A percentile compares a stretch with the other conserved stretches of the same genome.
These are phyloP conservation scores for Phytophthora colocasiae DNA, from an alignment of 352 stramenopile genomes.

Conservation along the genomic window DNA sequence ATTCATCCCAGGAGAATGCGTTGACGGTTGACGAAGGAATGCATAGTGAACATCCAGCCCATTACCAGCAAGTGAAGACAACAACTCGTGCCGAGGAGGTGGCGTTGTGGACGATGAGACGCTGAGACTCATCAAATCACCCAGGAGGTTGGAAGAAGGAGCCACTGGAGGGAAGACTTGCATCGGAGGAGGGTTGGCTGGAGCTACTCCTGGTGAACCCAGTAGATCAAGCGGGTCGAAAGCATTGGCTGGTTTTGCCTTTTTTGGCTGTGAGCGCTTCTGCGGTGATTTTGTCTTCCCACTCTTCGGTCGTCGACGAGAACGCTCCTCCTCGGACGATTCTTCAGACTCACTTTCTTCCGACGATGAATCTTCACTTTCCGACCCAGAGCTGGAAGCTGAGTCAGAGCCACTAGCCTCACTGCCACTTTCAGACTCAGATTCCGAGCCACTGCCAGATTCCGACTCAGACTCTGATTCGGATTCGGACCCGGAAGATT, in stretches of 20 bases:
- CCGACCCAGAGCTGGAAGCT: slow-evolving; percentile 50
- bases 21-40: slow-evolving; percentile 68
- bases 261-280: slow-evolving; percentile 43
- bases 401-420: slow-evolving; percentile 40
- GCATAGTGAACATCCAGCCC: slow-evolving; percentile 74
- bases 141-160: slow-evolving; percentile 42
- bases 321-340: slow-evolving; percentile 56
- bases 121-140: slow-evolving; percentile 70
- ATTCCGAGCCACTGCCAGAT: slow-evolving; percentile 50
- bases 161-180: slow-evolving; percentile 20
- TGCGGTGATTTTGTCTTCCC: slow-evolving; percentile 49
- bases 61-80: slow-evolving; percentile 60
- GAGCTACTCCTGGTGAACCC: slow-evolving; percentile 25
- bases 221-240: slow-evolving; percentile 65
- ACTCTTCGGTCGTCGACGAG: slow-evolving; percentile 41
- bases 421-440: slow-evolving; percentile 39
- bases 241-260: slow-evolving; percentile 41
- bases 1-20: slow-evolving; percentile 71
- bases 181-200: slow-evolving; percentile 24
- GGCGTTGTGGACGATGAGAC: slow-evolving; percentile 49
- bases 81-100: slow-evolving; percentile 52
- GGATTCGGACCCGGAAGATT: slow-evolving; percentile 37
- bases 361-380: slow-evolving; percentile 52
- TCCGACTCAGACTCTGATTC: slow-evolving; percentile 44
- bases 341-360: slow-evolving; percentile 56